phyloP scores from a whole-genome alignment of 345 rosid genomes.

The Eucalyptus pauciflora region DNA sequence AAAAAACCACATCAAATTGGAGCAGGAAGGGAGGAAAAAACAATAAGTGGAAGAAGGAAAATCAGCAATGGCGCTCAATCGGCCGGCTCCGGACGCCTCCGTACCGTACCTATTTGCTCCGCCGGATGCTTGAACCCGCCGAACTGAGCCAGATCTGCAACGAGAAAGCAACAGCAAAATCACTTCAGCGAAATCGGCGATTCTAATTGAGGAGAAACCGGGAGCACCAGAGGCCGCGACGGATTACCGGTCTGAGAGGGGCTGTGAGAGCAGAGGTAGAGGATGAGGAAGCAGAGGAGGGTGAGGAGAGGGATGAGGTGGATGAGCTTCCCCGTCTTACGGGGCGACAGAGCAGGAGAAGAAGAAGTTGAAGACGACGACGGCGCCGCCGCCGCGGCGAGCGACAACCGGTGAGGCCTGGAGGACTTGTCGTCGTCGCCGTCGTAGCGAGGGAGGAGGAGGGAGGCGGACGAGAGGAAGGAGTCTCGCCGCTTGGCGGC shows the following conservation, averaged over 20 bases:
- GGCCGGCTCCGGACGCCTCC: conserved; percentile 1
- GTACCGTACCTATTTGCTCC: conserved; percentile 51
- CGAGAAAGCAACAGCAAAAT: background rate
- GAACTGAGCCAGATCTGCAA: conserved; percentile 78
- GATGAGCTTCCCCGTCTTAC: conserved; percentile 50
- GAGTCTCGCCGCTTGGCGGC: conserved; percentile 1
- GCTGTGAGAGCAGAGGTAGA: conserved; percentile 69
- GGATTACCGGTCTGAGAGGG: conserved; percentile 64
- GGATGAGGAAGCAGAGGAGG: conserved; percentile 68
- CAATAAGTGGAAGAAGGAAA: background rate
- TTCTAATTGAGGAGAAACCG: background rate
- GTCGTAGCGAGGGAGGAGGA: conserved; percentile 12
- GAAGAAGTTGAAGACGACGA: conserved; percentile 1
- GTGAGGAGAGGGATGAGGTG: conserved; percentile 85
- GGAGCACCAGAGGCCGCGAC: background rate
- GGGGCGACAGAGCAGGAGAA: conserved; percentile 13
- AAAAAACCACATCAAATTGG: background rate
- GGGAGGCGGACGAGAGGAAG: background rate
- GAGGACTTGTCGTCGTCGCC: conserved; percentile 25
- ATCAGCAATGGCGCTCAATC: background rate
- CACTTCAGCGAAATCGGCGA: background rate
- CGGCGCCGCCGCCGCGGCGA: background rate
- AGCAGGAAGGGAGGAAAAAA: background rate
- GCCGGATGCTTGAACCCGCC: conserved; percentile 39
- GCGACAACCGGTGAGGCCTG: conserved; percentile 46